phyloP scores from a whole-genome alignment of 768 basidiomycete species.

The Pisolithus orientalis region DNA sequence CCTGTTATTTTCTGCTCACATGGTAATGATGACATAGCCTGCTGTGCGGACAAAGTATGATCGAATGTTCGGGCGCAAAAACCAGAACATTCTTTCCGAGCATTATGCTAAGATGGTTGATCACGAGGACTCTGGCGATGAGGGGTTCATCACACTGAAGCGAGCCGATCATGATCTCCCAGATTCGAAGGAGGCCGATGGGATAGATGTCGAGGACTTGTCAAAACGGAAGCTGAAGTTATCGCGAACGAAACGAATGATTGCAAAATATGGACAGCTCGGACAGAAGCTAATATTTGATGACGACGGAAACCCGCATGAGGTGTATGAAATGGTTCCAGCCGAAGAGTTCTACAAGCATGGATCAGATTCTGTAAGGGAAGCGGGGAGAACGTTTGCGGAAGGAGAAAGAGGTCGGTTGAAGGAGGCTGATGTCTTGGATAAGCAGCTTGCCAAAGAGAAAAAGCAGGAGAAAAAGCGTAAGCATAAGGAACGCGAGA shows the following conservation, averaged over 20 bases:
- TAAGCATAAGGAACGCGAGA: conserved; percentile 79
- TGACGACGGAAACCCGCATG: conserved; percentile 75
- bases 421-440: conserved; percentile 59
- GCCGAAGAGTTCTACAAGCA: conserved; percentile 68
- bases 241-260: conserved; percentile 65
- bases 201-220: conserved; percentile 41
- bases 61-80: conserved; percentile 95
- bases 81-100: conserved; percentile 84
- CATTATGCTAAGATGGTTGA: conserved; percentile 89
- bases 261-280: conserved; percentile 52
- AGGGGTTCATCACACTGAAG: conserved; percentile 92
- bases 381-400: conserved; percentile 64
- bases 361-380: conserved; percentile 56
- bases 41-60: conserved; percentile 89
- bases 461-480: conserved; percentile 91
- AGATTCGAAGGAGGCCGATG: conserved; percentile 24
- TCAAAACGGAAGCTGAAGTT: conserved; percentile 86
- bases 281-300: conserved; percentile 84
- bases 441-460: conserved; percentile 79
- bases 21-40: conserved; percentile 18
- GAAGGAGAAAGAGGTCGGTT: conserved; percentile 70
- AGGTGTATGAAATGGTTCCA: conserved; percentile 78
- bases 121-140: conserved; percentile 46
- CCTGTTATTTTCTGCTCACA: background rate
- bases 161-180: conserved; percentile 79